Evolutionary conservation across 768 basidiomycete species (phyloP).

Genomic region (Tulasnella sp.): DNA sequence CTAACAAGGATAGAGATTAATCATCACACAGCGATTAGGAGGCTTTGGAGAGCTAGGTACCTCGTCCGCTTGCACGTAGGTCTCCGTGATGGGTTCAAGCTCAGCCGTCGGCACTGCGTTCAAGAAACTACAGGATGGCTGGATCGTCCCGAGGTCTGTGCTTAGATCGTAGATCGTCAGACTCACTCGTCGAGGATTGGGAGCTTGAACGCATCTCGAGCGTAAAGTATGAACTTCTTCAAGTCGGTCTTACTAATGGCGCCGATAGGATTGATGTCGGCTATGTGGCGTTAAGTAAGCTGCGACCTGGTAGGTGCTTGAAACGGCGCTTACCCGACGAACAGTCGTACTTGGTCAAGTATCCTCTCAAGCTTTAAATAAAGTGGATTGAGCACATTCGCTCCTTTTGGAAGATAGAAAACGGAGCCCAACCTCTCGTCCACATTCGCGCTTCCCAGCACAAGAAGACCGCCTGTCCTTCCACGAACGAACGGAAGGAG

Average conservation of each 20-base stretch:
- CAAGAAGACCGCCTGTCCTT: conserved; percentile 71
- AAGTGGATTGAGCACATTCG: background rate
- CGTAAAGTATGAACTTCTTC: conserved; percentile 89
- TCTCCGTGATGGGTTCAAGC: conserved; percentile 87
- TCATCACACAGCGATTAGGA: too few species aligned
- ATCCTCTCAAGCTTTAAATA: conserved; percentile 68
- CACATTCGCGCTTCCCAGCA: conserved; percentile 96
- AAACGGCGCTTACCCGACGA: conserved; percentile 50
- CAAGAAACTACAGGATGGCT: conserved; percentile 52
- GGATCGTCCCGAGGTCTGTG: background rate
- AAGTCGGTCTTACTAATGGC: conserved; percentile 96
- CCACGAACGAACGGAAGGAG: conserved; percentile 87
- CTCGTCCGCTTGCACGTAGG: conserved; percentile 93
- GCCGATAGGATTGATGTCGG: conserved; percentile 97
- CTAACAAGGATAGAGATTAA: conserved; percentile 27
- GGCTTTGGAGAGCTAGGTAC: conserved; percentile 28
- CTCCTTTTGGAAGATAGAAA: background rate
- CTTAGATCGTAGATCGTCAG: background rate
- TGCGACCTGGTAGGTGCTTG: background rate
- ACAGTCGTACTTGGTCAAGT: conserved; percentile 96
- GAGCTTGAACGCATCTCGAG: conserved; percentile 63
- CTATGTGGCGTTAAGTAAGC: conserved; percentile 29
- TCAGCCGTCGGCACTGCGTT: conserved; percentile 91
- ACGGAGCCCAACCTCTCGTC: conserved; percentile 68
- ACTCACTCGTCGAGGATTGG: conserved; percentile 68